These are phyloP conservation scores for Lagenaria siceraria DNA, from an alignment of 306 rosid genomes.

Conservation along the genomic window DNA sequence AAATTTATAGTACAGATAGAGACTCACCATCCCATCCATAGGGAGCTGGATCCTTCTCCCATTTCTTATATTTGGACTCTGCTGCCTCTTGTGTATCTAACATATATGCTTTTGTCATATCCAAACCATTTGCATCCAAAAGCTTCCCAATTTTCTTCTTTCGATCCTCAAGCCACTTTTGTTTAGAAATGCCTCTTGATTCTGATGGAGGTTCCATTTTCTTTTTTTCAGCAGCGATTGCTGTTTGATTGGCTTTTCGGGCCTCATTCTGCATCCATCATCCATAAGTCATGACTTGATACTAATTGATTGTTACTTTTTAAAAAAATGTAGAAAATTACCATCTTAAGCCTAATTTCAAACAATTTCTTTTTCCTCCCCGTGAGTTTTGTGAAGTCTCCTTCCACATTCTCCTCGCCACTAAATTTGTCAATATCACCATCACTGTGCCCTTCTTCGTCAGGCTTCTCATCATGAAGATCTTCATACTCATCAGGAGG, in stretches of 20 bases:
- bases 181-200: conserved; percentile 90
- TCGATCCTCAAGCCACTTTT: conserved; percentile 94
- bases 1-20: background rate
- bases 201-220: conserved; percentile 88
- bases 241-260: conserved; percentile 74
- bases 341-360: conserved; percentile 87
- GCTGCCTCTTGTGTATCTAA: conserved; percentile 92
- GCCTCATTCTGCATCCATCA: conserved; percentile 56
- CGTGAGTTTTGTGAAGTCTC: conserved; percentile 31
- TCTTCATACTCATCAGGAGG: conserved; percentile 31
- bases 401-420: conserved; percentile 17
- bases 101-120: conserved; percentile 75
- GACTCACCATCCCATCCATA: conserved; percentile 89
- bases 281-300: background rate
- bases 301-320: background rate
- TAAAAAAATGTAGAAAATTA: conserved; percentile 11
- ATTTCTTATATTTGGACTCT: conserved; percentile 76
- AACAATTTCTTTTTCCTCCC: conserved; percentile 72
- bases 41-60: conserved; percentile 99
- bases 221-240: conserved; percentile 84
- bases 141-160: conserved; percentile 88
- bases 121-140: conserved; percentile 90
- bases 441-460: conserved; percentile 34
- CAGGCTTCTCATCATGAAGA: conserved; percentile 32
- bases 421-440: conserved; percentile 36